Evolutionary conservation across 2,329 filamentous ascomycete species (phyloP).

Genomic region (Fusarium oxysporum): DNA sequence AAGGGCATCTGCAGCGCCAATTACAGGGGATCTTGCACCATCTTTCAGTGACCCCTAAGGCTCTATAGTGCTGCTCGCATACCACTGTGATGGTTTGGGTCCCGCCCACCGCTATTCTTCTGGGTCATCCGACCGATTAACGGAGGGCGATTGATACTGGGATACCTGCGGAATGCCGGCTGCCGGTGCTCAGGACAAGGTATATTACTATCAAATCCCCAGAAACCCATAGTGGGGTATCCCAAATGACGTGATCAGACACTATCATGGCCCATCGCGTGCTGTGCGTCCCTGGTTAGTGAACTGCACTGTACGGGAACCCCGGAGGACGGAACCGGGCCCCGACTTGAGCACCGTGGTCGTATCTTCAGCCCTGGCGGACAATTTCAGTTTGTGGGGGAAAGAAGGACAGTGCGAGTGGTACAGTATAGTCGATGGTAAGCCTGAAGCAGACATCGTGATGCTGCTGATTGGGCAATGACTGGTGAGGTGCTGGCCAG

Average conservation of each 20-base stretch:
- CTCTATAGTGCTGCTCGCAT: slow-evolving; percentile 20
- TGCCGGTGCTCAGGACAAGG: not conserved
- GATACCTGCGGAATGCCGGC: slow-evolving; percentile 17
- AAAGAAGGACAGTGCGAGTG: slow-evolving; percentile 28
- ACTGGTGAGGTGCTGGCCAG: slow-evolving; percentile 28
- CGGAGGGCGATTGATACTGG: slow-evolving; percentile 34
- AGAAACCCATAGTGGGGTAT: slow-evolving; percentile 34
- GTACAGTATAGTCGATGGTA: slow-evolving; percentile 27
- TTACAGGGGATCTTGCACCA: not conserved
- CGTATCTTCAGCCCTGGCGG: not conserved
- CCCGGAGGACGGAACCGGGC: slow-evolving; percentile 31
- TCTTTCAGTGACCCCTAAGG: slow-evolving; percentile 13
- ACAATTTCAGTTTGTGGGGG: slow-evolving; percentile 7
- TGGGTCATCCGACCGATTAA: slow-evolving; percentile 41
- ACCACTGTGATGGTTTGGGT: slow-evolving; percentile 16
- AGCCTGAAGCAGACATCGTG: slow-evolving; percentile 11
- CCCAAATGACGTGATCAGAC: slow-evolving; percentile 46
- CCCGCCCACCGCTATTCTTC: slow-evolving; percentile 42
- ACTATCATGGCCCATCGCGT: slow-evolving; percentile 40
- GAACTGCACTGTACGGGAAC: slow-evolving; percentile 34
- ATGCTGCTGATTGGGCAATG: slow-evolving; percentile 29
- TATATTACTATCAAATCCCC: slow-evolving; percentile 34
- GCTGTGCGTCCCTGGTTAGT: slow-evolving; percentile 9
- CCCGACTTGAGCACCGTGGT: slow-evolving; percentile 6
- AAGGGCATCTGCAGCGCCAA: slow-evolving; percentile 14